Evolutionary conservation across 306 rosid genomes (phyloP), one percentile per base, ranked within the genome.

Genomic region (Dryas alaskensis): DNA sequence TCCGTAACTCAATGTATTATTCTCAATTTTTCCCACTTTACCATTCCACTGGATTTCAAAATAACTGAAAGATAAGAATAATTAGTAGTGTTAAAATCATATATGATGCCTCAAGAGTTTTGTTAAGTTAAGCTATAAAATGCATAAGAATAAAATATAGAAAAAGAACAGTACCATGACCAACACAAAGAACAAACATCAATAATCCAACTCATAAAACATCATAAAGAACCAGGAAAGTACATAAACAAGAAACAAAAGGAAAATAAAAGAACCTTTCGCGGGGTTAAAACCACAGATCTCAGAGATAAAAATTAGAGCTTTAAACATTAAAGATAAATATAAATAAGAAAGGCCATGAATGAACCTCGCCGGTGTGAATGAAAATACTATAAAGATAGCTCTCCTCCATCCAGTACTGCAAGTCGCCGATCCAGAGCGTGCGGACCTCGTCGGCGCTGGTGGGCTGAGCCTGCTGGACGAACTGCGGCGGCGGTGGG

Each of bases 351-450:
- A 7, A 1, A 8, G 17, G 12, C 16, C 49, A 27, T 61, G 46
- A 53, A 27, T 61, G 46, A 77, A 93, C 98, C 97, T 94, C 98
- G 81, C 94, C 97, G 3, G 92, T 83, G 40, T 79, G 89, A 45
- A 87, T 87, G 31, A 94, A 89, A 66, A 96, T 88, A 47, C 8
- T 65, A 14, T 60, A 91, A 7, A 94, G 78, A 72, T 91, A 91
- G 80, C 10, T 85, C 83, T 94, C 98, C 39, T 89, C 97, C 98
- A 94, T 94, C 98, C 98, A 94, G 81, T 83, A 88, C 82, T 91
- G 97, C 84, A 94, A 77, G 84, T 94, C 98, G 0, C 98, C 98
- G 88, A 93, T 91, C 98, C 97, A 91, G 2, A 91, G 95, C 10
- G 99, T 89, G 42, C 97, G 95, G 58, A 94, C 90, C 86, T 94